Base-by-base conservation (phyloP, 192 early-diverging fungal species). In the Thoreauomyces humboldtii region DNA sequence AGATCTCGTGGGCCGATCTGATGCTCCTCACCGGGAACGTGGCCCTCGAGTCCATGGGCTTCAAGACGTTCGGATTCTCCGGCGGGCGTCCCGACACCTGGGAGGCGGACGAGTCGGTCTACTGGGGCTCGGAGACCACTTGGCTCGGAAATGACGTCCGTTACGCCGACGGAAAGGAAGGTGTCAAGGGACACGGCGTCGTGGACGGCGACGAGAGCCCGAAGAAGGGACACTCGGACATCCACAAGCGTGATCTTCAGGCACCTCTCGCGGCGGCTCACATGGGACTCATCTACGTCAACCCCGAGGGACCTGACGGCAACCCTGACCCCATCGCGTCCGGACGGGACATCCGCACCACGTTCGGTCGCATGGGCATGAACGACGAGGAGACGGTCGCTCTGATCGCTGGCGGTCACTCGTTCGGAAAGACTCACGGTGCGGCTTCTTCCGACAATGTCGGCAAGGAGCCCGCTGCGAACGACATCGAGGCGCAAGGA, bases 1-100 rank as follows among this genome's bases (percentile, higher is more conserved):
- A 65, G 75, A 74, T 89, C 46, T 78, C 83, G 31, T 85, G 87
- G 69, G 85, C 80, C 48, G 87, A 89, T 70, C 69, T 89, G 60
- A 88, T 87, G 84, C 83, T 87, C 37, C 66, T 90, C 25, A 82
- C 86, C 34, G 88, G 86, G 31, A 78, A 76, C 50, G 78, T 81
- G 48, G 86, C 87, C 21, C 74, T 90, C 71, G 75, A 89, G 64
- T 61, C 65, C 14, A 87, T 89, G 80, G 81, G 78, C 54, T 87
- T 87, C 2, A 87, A 87, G 54, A 67, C 61, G 27, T 74, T 86
- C 33, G 67, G 69, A 15, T 90, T 86, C 83, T 75, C 70, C 45
- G 67, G 71, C 59, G 81, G 80, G 3, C 67, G n/a, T n/a, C n/a
- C n/a, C n/a, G 67, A n/a, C n/a, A n/a, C n/a, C n/a, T n/a, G n/a